Conservation (phyloP, 805 yeast species). For the Monosporozyma unispora region DNA sequence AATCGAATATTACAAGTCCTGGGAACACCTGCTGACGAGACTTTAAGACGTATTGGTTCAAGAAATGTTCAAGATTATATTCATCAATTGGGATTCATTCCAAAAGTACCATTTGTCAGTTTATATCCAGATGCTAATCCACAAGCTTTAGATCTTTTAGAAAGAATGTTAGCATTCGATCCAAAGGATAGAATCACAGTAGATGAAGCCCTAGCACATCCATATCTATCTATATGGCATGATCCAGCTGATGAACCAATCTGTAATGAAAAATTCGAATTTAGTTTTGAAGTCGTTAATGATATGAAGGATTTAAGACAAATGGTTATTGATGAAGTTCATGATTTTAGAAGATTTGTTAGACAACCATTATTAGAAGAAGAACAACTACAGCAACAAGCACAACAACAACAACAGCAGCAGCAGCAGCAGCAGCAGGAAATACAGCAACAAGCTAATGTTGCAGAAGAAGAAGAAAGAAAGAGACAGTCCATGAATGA, state of each 20-base stretch:
- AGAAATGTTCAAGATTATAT: constrained; percentile 88
- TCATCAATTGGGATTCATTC: constrained; percentile 73
- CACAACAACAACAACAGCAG: constrained; percentile 12
- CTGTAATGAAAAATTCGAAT: constrained; percentile 75
- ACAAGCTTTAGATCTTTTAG: constrained; percentile 71
- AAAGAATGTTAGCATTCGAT: constrained; percentile 74
- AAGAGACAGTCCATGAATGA: neutral
- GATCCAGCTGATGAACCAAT: constrained; percentile 88
- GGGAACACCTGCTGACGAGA: constrained; percentile 84
- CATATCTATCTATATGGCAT: constrained; percentile 83
- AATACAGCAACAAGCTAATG: constrained; percentile 14
- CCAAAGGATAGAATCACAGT: constrained; percentile 80
- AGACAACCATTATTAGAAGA: constrained; percentile 63
- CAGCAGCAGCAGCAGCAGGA: constrained; percentile 21
- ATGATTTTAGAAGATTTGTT: constrained; percentile 68
- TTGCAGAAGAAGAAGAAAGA: neutral
- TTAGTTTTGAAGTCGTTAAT: constrained; percentile 75
- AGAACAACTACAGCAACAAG: constrained; percentile 28
- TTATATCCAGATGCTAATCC: constrained; percentile 84
- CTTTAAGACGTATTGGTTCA: constrained; percentile 64
- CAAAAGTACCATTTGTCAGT: constrained; percentile 59
- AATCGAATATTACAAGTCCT: constrained; percentile 76
- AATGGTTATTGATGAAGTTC: constrained; percentile 75
- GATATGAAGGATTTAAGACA: constrained; percentile 67
- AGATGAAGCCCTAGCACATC: constrained; percentile 80